These are phyloP conservation scores for Nicotiana paniculata DNA, from an alignment of 257 asterid genomes.

Conservation along the genomic window DNA sequence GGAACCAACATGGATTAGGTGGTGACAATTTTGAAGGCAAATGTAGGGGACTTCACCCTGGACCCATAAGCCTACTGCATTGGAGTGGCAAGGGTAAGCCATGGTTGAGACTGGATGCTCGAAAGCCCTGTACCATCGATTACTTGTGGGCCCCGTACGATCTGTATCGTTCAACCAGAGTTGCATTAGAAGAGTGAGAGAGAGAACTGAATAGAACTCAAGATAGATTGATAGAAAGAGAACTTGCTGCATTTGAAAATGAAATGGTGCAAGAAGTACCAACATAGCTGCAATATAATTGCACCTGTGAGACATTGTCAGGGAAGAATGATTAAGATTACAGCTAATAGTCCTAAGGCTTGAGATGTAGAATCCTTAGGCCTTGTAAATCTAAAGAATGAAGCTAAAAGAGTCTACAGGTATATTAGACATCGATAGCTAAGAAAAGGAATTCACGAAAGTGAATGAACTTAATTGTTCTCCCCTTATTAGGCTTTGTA, in stretches of 20 bases:
- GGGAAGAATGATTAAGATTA: background rate
- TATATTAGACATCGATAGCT: background rate
- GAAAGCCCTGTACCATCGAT: constrained; percentile 72
- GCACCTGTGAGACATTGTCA: background rate
- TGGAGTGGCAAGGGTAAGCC: constrained; percentile 97
- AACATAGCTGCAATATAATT: background rate
- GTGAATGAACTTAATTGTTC: constrained; percentile 7
- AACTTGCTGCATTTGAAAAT: background rate
- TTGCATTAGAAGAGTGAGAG: constrained; percentile 52
- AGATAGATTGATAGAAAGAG: background rate
- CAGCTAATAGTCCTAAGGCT: background rate
- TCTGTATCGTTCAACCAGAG: constrained; percentile 51
- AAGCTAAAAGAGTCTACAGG: background rate
- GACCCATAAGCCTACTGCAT: constrained; percentile 83
- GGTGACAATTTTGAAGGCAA: constrained; percentile 78
- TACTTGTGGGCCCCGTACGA: constrained; percentile 80
- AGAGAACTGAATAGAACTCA: background rate
- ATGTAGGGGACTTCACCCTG: constrained; percentile 77
- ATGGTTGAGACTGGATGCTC: constrained; percentile 72
- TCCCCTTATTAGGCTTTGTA: constrained; percentile 1
- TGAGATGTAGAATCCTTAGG: constrained; percentile 3
- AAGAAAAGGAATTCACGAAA: background rate
- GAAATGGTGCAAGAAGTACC: background rate
- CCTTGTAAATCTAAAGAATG: background rate
- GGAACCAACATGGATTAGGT: constrained; percentile 89